phyloP scores from a whole-genome alignment of 2,329 filamentous ascomycete genomes.

The Fusarium virguliforme region DNA sequence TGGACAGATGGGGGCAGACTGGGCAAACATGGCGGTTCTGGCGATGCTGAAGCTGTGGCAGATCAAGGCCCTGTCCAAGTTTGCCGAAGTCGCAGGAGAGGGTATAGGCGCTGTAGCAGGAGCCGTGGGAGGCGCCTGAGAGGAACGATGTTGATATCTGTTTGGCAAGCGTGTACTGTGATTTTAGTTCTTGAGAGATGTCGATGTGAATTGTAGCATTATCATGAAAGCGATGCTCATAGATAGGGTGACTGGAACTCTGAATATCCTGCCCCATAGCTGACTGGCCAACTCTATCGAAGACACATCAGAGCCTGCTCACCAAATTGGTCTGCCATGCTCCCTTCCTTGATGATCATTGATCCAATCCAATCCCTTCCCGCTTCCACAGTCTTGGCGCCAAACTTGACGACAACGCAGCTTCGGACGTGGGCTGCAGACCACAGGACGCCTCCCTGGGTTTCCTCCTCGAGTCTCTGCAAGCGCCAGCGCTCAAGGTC shows the following conservation, averaged over 20 bases:
- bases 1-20: conserved; percentile 19
- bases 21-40: conserved; percentile 15
- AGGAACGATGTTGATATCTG: not conserved
- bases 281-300: conserved; percentile 56
- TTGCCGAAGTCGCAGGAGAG: conserved; percentile 1
- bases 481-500: conserved; percentile 69
- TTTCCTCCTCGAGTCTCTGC: conserved; percentile 72
- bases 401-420: conserved; percentile 93
- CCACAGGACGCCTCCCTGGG: conserved; percentile 78
- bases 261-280: not conserved
- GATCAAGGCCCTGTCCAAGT: conserved; percentile 14
- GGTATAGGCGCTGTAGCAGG: not conserved
- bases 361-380: conserved; percentile 84
- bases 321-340: conserved; percentile 80
- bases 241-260: not conserved
- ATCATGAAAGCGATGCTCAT: conserved; percentile 5
- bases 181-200: not conserved
- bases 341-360: conserved; percentile 83
- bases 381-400: conserved; percentile 84
- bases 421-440: conserved; percentile 85
- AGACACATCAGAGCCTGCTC: conserved; percentile 86
- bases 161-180: not conserved
- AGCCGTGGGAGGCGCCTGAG: conserved; percentile 4
- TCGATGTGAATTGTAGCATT: not conserved
- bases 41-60: conserved; percentile 26